Conservation (phyloP, 331 rosid species). For the Pyrus hybrid region DNA sequence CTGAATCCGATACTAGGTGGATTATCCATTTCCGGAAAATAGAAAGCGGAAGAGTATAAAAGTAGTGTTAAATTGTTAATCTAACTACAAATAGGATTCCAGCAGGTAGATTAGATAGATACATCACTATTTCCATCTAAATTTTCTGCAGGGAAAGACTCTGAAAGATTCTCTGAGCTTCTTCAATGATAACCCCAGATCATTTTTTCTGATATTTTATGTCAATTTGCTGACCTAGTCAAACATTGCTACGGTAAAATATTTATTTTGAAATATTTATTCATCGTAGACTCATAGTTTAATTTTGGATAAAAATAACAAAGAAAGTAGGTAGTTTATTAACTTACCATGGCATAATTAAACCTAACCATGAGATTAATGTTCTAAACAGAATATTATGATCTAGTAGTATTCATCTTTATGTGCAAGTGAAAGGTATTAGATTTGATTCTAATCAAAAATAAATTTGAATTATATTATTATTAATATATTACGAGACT, state of each 20-base stretch:
- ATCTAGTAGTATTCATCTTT: too few species aligned
- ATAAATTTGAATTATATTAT: too few species aligned
- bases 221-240: slow-evolving; percentile 16
- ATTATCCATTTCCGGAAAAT: too few species aligned
- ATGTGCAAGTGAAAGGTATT: too few species aligned
- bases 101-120: not conserved
- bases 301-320: not conserved
- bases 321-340: not conserved
- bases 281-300: not conserved
- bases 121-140: slow-evolving; percentile 6
- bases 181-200: slow-evolving; percentile 5
- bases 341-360: not conserved
- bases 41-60: not conserved
- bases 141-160: not conserved
- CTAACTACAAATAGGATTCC: not conserved
- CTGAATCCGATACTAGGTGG: too few species aligned
- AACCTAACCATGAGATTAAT: not conserved
- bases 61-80: not conserved
- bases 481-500: too few species aligned
- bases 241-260: not conserved
- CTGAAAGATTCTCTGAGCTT: slow-evolving; percentile 19
- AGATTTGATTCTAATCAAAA: too few species aligned
- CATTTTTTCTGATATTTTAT: not conserved
- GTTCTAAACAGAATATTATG: not conserved
- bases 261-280: not conserved